phyloP scores from a whole-genome alignment of 495 filamentous ascomycete genomes.

The Aspergillus hancockii region DNA sequence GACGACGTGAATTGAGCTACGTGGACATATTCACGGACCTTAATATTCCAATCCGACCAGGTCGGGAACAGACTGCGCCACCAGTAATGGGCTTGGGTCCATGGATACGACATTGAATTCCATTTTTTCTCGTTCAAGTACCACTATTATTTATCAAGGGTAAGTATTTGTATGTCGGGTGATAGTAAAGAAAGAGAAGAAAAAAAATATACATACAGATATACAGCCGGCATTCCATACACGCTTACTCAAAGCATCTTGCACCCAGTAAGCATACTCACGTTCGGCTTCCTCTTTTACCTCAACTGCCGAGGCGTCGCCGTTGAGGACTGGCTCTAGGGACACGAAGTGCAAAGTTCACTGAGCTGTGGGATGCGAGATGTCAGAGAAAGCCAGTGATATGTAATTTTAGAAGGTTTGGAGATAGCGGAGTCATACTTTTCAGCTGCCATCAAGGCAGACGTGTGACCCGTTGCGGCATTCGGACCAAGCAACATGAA shows the following conservation, averaged over 20 bases:
- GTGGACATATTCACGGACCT: conserved; percentile 10
- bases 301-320: conserved; percentile 39
- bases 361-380: conserved; percentile 17
- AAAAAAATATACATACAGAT: conserved; percentile 26
- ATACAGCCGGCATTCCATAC: conserved; percentile 49
- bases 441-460: conserved; percentile 52
- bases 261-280: conserved; percentile 38
- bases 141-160: conserved; percentile 1
- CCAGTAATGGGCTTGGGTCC: conserved; percentile 37
- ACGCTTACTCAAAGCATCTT: conserved; percentile 38
- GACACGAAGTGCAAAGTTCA: conserved; percentile 49
- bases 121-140: conserved; percentile 38
- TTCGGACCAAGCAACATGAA: conserved; percentile 61
- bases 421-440: conserved; percentile 28
- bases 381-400: too few relatives aligned
- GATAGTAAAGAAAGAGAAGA: conserved; percentile 1
- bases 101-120: conserved; percentile 53
- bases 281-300: conserved; percentile 48
- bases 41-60: conserved; percentile 39
- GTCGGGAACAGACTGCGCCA: conserved; percentile 35
- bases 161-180: too few relatives aligned
- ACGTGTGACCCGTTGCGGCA: conserved; percentile 57
- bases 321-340: conserved; percentile 52
- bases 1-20: too few relatives aligned
- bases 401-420: too few relatives aligned